Percentiles rank a stretch among this genome's conserved stretches.
Evolutionary conservation across 2,329 filamentous ascomycete species (phyloP).

Genomic region (Neofusicoccum umdonicola): DNA sequence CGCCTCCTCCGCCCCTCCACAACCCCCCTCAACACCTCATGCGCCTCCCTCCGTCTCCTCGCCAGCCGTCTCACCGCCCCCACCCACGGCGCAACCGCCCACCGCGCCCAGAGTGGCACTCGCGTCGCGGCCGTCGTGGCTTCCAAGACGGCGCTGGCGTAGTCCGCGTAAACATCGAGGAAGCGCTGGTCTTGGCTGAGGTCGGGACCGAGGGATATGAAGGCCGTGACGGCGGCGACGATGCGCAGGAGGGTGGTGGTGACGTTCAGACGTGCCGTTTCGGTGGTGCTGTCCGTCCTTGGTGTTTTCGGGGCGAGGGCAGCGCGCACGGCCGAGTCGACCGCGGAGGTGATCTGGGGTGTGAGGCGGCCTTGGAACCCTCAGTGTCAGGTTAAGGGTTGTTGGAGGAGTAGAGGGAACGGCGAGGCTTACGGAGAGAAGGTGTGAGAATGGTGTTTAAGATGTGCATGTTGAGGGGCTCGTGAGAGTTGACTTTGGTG

Average conservation of each 20-base stretch:
- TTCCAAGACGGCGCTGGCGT: conserved; percentile 32
- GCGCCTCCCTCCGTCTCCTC: conserved; percentile 20
- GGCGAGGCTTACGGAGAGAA: conserved; percentile 25
- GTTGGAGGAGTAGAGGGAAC: background rate
- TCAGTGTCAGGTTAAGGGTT: conserved; percentile 11
- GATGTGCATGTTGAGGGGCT: conserved; percentile 22
- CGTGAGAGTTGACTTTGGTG: conserved; percentile 27
- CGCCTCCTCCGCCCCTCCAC: background rate
- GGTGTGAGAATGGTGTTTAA: conserved; percentile 34
- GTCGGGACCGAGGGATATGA: conserved; percentile 34
- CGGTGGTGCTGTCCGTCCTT: conserved; percentile 25
- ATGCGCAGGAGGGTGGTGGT: conserved; percentile 28
- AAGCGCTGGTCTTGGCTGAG: conserved; percentile 31
- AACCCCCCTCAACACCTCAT: conserved; percentile 21
- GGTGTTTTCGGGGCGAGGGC: conserved; percentile 26
- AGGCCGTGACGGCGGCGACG: conserved; percentile 34
- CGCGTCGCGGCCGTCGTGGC: conserved; percentile 32
- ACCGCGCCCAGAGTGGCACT: conserved; percentile 17
- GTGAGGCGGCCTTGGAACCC: conserved; percentile 30
- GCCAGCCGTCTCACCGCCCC: background rate
- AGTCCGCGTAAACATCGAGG: conserved; percentile 29
- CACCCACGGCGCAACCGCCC: background rate
- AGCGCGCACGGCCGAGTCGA: conserved; percentile 26
- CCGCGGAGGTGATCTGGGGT: conserved; percentile 27
- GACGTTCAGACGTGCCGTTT: conserved; percentile 22